Evolutionary conservation across 2,329 filamentous ascomycete species (phyloP).

Genomic region (Aspergillus pseudoterreus): DNA sequence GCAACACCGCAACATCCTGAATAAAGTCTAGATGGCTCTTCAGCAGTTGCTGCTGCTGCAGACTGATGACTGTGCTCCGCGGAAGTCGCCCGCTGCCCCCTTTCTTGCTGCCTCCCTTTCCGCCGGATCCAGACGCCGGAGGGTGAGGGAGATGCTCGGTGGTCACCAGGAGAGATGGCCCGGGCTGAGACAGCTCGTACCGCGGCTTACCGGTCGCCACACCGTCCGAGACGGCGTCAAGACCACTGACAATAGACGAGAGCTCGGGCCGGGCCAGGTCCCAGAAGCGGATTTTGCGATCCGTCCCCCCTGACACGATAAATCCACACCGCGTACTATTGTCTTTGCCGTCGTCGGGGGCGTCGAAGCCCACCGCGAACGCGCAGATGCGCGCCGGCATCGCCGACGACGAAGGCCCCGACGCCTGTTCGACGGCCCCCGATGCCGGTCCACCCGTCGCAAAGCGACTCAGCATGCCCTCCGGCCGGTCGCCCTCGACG

Average conservation of each 20-base stretch:
- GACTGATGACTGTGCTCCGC: slow-evolving; percentile 77
- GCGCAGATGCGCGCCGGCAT: slow-evolving; percentile 60
- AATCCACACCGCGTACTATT: slow-evolving; percentile 67
- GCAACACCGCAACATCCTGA: slow-evolving; percentile 81
- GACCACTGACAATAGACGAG: slow-evolving; percentile 76
- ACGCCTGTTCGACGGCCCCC: slow-evolving; percentile 57
- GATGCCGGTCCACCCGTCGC: slow-evolving; percentile 48
- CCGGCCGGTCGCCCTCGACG: slow-evolving; percentile 82
- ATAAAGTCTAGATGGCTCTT: slow-evolving; percentile 85
- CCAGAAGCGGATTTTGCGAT: slow-evolving; percentile 93
- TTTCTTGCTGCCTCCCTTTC: slow-evolving; percentile 29
- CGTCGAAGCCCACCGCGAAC: slow-evolving; percentile 68
- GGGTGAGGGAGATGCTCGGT: slow-evolving; percentile 57
- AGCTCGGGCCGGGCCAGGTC: slow-evolving; percentile 75
- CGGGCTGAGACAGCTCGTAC: slow-evolving; percentile 64
- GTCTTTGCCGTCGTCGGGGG: slow-evolving; percentile 59
- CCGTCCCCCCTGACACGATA: slow-evolving; percentile 80
- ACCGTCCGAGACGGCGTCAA: slow-evolving; percentile 61
- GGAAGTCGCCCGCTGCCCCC: slow-evolving; percentile 50
- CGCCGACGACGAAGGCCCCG: slow-evolving; percentile 13
- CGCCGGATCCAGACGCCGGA: slow-evolving; percentile 22
- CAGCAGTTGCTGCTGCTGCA: slow-evolving; percentile 81
- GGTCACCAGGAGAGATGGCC: slow-evolving; percentile 61
- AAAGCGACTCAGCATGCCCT: slow-evolving; percentile 82
- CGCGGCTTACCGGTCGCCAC: slow-evolving; percentile 53